Evolutionary conservation across 257 asterid genomes (phyloP).

Genomic region (Fraxinus cuspidata): DNA sequence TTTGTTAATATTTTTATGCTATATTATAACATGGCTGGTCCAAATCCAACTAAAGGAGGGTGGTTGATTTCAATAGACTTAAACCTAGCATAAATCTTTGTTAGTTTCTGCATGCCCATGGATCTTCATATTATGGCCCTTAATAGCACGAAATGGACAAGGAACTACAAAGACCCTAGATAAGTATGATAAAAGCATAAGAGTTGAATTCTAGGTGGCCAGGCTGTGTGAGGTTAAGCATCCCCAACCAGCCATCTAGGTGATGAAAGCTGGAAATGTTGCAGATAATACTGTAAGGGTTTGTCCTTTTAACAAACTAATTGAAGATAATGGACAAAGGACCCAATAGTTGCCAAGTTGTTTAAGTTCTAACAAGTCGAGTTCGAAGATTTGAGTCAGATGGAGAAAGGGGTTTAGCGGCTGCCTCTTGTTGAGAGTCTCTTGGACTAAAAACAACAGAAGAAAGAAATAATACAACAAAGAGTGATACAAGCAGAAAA

Average conservation of each 20-base stretch:
- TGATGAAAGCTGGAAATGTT: conserved; percentile 13
- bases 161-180: neutral
- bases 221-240: neutral
- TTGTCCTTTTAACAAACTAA: neutral
- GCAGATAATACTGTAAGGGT: neutral
- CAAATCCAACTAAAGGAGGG: neutral
- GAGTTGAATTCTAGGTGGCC: neutral
- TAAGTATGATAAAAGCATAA: neutral
- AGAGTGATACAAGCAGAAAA: neutral
- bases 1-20: neutral
- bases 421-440: neutral
- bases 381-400: neutral
- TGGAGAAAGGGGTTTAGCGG: neutral
- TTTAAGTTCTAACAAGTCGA: neutral
- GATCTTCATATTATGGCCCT: neutral
- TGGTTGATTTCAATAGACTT: neutral
- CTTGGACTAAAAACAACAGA: neutral
- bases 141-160: too few species aligned
- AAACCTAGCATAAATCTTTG: neutral
- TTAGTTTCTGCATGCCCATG: neutral
- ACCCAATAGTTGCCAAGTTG: neutral
- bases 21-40: neutral
- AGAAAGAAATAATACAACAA: neutral
- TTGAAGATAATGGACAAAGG: too few species aligned
- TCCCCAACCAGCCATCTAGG: neutral